A percentile compares a stretch with the other conserved stretches of the same genome.
Evolutionary conservation across 192 early-diverging fungal species (phyloP).

Genomic region (Gryganskiella cystojenkinii): DNA sequence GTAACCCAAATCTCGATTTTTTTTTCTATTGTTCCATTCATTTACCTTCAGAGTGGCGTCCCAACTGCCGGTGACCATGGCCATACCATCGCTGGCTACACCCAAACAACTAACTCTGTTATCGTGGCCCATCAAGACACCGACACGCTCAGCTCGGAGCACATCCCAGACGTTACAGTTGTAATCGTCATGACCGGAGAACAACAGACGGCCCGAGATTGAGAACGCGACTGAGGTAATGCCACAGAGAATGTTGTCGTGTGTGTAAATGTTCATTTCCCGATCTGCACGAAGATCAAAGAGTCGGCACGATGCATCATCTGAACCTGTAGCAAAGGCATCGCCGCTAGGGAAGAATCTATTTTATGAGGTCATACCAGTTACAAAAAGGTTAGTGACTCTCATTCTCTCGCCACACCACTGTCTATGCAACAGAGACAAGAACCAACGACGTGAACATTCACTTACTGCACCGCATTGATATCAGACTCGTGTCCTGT

Average conservation of each 20-base stretch:
- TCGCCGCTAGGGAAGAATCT: slow-evolving; percentile 99
- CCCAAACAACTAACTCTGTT: slow-evolving; percentile 98
- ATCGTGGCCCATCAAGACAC: slow-evolving; percentile 93
- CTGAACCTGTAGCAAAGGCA: slow-evolving; percentile 97
- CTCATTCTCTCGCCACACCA: too few species aligned
- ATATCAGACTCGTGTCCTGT: slow-evolving; percentile 99
- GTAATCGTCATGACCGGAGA: slow-evolving; percentile 99
- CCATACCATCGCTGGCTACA: slow-evolving; percentile 97
- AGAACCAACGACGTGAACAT: slow-evolving; percentile 12
- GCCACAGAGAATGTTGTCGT: slow-evolving; percentile 98
- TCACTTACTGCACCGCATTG: slow-evolving; percentile 95
- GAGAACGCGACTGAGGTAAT: slow-evolving; percentile 99
- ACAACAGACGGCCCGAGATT: slow-evolving; percentile 93
- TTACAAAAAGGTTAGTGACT: background rate
- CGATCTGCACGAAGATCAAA: slow-evolving; percentile 98
- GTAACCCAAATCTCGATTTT: too few species aligned
- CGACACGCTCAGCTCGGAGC: slow-evolving; percentile 94
- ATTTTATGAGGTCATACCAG: slow-evolving; percentile 3
- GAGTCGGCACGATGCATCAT: slow-evolving; percentile 99
- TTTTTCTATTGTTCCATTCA: too few species aligned
- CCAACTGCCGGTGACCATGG: slow-evolving; percentile 98
- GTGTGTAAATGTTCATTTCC: slow-evolving; percentile 97
- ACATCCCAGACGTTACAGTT: slow-evolving; percentile 99
- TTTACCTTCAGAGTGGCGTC: slow-evolving; percentile 96
- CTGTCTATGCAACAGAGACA: too few species aligned